Conservation (phyloP, 1,139 yeast genomes). For the Magnusiomyces paraingens region DNA sequence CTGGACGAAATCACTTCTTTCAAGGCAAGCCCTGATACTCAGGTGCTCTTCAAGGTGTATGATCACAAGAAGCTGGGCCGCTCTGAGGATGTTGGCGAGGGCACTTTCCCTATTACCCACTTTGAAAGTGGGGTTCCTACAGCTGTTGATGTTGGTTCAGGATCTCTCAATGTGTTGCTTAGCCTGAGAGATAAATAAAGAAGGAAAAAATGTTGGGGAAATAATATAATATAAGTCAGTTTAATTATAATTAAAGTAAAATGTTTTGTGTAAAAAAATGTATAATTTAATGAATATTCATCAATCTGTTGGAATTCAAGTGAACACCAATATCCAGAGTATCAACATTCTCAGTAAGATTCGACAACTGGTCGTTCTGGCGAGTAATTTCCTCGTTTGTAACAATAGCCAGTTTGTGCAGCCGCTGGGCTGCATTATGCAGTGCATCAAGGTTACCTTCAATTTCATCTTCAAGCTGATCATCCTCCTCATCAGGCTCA, state of each 20-base stretch:
- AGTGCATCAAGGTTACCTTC: slow-evolving; percentile 49
- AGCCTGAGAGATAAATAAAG: too few species aligned
- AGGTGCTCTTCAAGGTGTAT: slow-evolving; percentile 51
- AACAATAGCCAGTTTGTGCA: slow-evolving; percentile 46
- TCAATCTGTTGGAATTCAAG: slow-evolving; percentile 40
- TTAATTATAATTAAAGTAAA: too few species aligned
- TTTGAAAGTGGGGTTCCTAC: slow-evolving; percentile 25
- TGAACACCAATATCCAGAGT: slow-evolving; percentile 46
- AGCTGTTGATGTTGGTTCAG: slow-evolving; percentile 24
- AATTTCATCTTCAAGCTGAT: slow-evolving; percentile 52
- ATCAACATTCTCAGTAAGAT: slow-evolving; percentile 48
- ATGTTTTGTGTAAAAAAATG: neutral
- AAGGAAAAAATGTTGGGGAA: too few species aligned
- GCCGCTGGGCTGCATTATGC: slow-evolving; percentile 41
- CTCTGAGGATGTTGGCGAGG: slow-evolving; percentile 57
- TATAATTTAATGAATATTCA: slow-evolving; percentile 32
- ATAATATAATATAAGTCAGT: too few species aligned
- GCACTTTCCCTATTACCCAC: slow-evolving; percentile 29
- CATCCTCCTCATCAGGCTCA: slow-evolving; percentile 57
- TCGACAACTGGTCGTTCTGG: slow-evolving; percentile 47
- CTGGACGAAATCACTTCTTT: slow-evolving; percentile 68
- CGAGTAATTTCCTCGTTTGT: slow-evolving; percentile 47
- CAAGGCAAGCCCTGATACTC: slow-evolving; percentile 52
- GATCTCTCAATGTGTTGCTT: slow-evolving; percentile 17
- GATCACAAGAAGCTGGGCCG: slow-evolving; percentile 74